Evolutionary conservation across 2,329 filamentous ascomycete species (phyloP).

Genomic region (Nemania abortiva): DNA sequence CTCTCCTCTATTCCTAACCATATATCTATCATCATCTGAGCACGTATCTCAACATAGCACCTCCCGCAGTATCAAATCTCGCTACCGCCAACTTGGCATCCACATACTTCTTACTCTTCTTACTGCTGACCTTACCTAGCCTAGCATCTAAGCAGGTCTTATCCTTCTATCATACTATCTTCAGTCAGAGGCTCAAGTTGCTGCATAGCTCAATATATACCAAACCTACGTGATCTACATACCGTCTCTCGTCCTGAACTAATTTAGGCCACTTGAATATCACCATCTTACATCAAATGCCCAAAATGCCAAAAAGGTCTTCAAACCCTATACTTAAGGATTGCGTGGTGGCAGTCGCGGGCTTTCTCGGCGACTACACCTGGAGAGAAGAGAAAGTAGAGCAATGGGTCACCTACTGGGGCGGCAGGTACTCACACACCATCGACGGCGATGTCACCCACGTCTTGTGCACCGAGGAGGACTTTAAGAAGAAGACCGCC

Average conservation of each 20-base stretch:
- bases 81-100: neutral
- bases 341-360: slow-evolving; percentile 68
- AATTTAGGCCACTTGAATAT: neutral
- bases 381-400: slow-evolving; percentile 68
- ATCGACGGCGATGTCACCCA: slow-evolving; percentile 75
- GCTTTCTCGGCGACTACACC: slow-evolving; percentile 63
- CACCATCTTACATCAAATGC: too few relatives aligned
- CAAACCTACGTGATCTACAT: neutral
- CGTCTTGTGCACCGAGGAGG: slow-evolving; percentile 73
- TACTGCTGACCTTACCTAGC: neutral
- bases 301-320: slow-evolving; percentile 6
- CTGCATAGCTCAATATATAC: neutral
- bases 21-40: neutral
- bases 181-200: neutral
- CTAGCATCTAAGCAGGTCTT: neutral
- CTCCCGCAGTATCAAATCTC: neutral
- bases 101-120: neutral
- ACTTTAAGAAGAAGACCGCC: slow-evolving; percentile 64
- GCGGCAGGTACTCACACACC: slow-evolving; percentile 66
- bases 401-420: slow-evolving; percentile 73
- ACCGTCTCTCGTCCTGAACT: neutral
- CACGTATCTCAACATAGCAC: neutral
- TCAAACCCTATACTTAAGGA: slow-evolving; percentile 58
- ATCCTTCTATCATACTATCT: neutral
- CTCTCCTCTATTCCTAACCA: neutral